These are phyloP conservation scores for Hyaloscypha variabilis DNA, from an alignment of 495 filamentous ascomycete species.

Conservation along the genomic window DNA sequence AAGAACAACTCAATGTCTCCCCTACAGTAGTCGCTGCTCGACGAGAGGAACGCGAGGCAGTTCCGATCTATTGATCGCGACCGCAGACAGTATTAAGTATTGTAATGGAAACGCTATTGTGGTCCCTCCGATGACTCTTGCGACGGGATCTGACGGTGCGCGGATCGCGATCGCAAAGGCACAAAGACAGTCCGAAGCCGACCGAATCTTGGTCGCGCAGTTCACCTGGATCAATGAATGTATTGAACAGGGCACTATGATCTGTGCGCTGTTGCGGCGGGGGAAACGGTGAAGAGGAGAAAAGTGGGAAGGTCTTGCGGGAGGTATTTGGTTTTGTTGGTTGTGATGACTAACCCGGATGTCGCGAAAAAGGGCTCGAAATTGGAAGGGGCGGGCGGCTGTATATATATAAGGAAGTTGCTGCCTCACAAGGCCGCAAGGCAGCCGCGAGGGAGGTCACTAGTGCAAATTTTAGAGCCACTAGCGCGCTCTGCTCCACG, in stretches of 20 bases:
- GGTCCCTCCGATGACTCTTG: slow-evolving; percentile 7
- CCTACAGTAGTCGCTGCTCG: slow-evolving; percentile 57
- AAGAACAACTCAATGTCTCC: slow-evolving; percentile 99
- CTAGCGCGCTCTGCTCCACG: neutral
- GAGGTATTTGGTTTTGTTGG: slow-evolving; percentile 11
- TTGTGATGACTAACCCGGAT: slow-evolving; percentile 21
- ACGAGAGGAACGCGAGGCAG: slow-evolving; percentile 12
- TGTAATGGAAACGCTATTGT: slow-evolving; percentile 12
- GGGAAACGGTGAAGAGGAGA: neutral
- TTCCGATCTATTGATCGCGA: slow-evolving; percentile 21
- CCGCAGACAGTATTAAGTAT: slow-evolving; percentile 20
- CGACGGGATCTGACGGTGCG: neutral
- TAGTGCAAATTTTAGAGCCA: neutral
- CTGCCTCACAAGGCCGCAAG: neutral
- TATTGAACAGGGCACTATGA: slow-evolving; percentile 26
- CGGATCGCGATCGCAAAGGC: neutral
- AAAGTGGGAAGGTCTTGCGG: too few species aligned
- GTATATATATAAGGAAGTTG: slow-evolving; percentile 20
- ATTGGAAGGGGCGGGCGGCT: slow-evolving; percentile 13
- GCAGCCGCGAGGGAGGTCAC: neutral
- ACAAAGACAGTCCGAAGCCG: slow-evolving; percentile 13
- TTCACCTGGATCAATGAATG: slow-evolving; percentile 32
- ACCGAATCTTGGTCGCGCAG: slow-evolving; percentile 19
- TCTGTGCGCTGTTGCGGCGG: slow-evolving; percentile 21
- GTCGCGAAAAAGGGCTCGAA: slow-evolving; percentile 28